Evolutionary conservation across 2,329 filamentous ascomycete genomes (phyloP), one percentile per base, ranked within the genome.

Genomic region (Colletotrichum camelliae): DNA sequence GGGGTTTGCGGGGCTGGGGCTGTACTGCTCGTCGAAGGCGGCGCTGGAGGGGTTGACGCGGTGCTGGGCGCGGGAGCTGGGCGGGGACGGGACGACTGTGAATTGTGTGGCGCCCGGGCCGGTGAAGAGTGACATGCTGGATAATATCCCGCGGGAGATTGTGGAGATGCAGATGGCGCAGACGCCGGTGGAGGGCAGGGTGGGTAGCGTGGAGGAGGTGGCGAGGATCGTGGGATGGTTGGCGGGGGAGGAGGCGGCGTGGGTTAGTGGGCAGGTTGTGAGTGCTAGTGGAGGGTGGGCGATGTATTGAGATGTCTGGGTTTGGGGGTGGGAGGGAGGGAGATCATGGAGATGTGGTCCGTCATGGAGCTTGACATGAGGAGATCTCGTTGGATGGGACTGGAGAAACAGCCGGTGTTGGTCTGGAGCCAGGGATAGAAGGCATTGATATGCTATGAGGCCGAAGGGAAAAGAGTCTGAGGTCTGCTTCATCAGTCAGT

Each of bases 51-150:
- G 88, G 0, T 81, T 93, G 70, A 93, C 92, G 12, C 84, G 91
- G 8, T 88, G 85, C 60, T 90, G 90, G 87, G 91, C 92, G 0
- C 85, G 86, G 0, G 91, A 93, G 81, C 83, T 93, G 10, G 91
- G 91, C 0, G 80, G 76, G 5, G 82, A 87, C 73, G 90, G 91
- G 0, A 90, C 90, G 74, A 93, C 91, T 1, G 91, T 92, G 31
- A 94, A 93, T 77, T 86, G 87, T 1, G 88, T 93, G 4, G 88
- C 88, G 24, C 91, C 91, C 0, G 92, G 92, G 0, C 91, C 91
- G 0, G 89, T 92, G 7, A 82, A 89, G 81, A 92, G 87, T 35
- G 90, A 91, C 9, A 88, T 93, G 87, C 80, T 92, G 29, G 87
- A 88, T 18, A 85, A 88, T 18, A 88, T 91, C 15, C 87, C 88